Conservation (phyloP, 768 basidiomycete species). For the Mycena olivaceomarginata region DNA sequence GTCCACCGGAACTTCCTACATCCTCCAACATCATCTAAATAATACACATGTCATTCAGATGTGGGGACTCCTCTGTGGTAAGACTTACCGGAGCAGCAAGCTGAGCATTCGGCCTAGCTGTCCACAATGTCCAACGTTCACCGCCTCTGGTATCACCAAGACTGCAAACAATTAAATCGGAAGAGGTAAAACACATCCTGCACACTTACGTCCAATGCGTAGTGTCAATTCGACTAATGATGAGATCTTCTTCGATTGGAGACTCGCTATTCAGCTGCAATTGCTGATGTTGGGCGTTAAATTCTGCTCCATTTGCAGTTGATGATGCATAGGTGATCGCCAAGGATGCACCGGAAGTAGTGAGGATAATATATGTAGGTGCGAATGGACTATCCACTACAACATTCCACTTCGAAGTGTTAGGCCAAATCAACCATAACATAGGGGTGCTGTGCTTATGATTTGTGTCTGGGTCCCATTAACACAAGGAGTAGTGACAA, state of each 20-base stretch:
- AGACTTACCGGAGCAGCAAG: neutral
- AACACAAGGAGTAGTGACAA: constrained; percentile 7
- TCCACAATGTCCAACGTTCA: neutral
- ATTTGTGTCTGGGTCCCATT: neutral
- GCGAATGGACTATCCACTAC: neutral
- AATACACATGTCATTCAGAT: neutral
- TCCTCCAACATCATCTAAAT: neutral
- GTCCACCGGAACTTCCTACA: no score
- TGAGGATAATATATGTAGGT: neutral
- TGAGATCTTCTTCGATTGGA: neutral
- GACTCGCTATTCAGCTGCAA: neutral
- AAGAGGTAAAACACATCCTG: no score
- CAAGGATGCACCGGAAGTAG: neutral
- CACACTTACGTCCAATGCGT: neutral
- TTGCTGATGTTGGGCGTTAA: neutral
- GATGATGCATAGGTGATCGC: no score
- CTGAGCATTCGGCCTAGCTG: constrained; percentile 4
- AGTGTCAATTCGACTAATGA: no score
- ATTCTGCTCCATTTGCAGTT: no score
- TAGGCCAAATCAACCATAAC: neutral
- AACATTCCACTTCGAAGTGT: neutral
- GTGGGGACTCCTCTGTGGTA: neutral
- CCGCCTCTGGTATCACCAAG: neutral
- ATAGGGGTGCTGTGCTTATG: neutral
- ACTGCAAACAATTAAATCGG: no score